These are phyloP conservation scores for Rhizophagus clarus DNA, from an alignment of 192 early-diverging fungal genomes.

Conservation along the genomic window DNA sequence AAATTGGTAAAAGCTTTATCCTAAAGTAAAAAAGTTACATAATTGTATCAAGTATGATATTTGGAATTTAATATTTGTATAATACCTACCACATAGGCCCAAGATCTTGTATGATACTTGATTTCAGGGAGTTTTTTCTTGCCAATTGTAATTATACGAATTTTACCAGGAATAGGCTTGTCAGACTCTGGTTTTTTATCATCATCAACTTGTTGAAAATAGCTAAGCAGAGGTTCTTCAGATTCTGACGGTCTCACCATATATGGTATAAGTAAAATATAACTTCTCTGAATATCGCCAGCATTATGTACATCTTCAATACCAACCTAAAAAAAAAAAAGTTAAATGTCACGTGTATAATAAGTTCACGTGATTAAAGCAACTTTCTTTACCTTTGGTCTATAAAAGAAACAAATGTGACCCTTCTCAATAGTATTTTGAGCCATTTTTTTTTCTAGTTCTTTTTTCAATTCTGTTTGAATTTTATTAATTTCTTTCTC, in stretches of 20 bases:
- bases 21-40: background rate
- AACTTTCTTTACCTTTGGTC: constrained; percentile 40
- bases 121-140: constrained; percentile 45
- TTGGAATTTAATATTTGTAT: background rate
- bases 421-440: constrained; percentile 40
- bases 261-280: constrained; percentile 44
- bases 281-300: constrained; percentile 48
- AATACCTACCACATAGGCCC: constrained; percentile 45
- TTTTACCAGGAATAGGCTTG: background rate
- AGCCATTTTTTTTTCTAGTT: background rate
- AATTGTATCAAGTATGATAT: too few relatives aligned
- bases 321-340: constrained; percentile 30
- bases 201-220: background rate
- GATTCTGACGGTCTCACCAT: constrained; percentile 7
- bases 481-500: too few relatives aligned
- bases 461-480: background rate
- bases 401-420: constrained; percentile 52
- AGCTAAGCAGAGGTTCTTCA: background rate
- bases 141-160: constrained; percentile 33
- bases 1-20: constrained; percentile 37
- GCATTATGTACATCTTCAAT: constrained; percentile 17
- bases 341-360: background rate
- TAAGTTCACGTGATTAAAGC: background rate
- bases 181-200: background rate
- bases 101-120: constrained; percentile 34